These are phyloP conservation scores for Aspergillus latus DNA, from an alignment of 2,329 filamentous ascomycete genomes.

Conservation along the genomic window DNA sequence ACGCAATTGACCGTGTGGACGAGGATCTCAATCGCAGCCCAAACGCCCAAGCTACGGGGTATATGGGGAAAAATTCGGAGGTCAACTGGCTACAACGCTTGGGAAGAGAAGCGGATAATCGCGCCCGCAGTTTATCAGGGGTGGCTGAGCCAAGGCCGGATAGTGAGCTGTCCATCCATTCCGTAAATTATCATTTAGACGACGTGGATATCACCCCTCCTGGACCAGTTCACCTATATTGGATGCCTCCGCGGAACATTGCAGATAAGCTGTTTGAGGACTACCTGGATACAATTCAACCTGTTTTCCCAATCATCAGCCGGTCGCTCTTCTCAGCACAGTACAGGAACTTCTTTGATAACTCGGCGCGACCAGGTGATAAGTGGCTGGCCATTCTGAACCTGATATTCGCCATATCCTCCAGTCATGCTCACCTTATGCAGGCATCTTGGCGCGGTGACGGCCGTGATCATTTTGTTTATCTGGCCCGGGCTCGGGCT, in stretches of 20 bases:
- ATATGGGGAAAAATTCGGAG: conserved; percentile 49
- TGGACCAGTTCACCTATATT: conserved; percentile 44
- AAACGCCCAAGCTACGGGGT: conserved; percentile 41
- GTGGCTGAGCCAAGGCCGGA: conserved; percentile 32
- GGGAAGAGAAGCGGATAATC: conserved; percentile 39
- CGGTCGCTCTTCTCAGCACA: conserved; percentile 42
- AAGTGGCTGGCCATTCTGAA: conserved; percentile 49
- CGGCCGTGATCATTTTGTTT: conserved; percentile 45
- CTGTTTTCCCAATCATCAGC: conserved; percentile 47
- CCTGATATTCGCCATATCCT: conserved; percentile 48
- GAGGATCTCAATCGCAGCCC: conserved; percentile 45
- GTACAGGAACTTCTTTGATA: conserved; percentile 42
- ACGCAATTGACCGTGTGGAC: conserved; percentile 47
- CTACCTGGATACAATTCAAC: conserved; percentile 45
- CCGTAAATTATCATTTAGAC: conserved; percentile 45
- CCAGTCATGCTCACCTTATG: conserved; percentile 44
- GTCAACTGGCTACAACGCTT: conserved; percentile 48
- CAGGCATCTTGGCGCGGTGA: conserved; percentile 45
- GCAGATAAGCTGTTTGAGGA: conserved; percentile 46
- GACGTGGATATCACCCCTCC: conserved; percentile 44
- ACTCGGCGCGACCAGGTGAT: conserved; percentile 35
- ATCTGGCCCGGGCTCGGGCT: conserved; percentile 45
- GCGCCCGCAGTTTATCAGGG: conserved; percentile 29
- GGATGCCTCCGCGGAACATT: conserved; percentile 41
- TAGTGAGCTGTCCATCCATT: conserved; percentile 33